phyloP scores from a whole-genome alignment of 352 stramenopile species.

The Pythium plurisporium region DNA sequence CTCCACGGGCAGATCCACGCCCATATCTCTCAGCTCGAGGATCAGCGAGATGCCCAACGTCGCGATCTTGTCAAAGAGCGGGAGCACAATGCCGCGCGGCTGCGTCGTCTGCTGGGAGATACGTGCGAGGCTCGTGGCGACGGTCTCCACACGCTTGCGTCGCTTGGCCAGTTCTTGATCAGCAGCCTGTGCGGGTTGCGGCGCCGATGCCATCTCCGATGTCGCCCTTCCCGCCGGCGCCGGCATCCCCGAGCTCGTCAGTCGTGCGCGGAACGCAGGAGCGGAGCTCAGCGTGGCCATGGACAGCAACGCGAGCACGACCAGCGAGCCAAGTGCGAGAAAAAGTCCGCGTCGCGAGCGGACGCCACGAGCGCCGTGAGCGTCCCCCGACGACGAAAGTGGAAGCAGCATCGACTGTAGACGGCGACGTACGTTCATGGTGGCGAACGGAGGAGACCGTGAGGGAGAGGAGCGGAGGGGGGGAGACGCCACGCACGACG shows the following conservation, averaged over 20 bases:
- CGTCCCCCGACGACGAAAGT: neutral
- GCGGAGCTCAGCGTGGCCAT: slow-evolving; percentile 1
- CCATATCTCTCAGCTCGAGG: slow-evolving; percentile 42
- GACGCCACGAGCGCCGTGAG: neutral
- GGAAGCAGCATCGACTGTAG: slow-evolving; percentile 7
- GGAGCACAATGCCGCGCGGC: slow-evolving; percentile 52
- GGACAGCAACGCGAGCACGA: slow-evolving; percentile 10
- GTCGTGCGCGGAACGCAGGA: neutral
- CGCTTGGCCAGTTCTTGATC: neutral
- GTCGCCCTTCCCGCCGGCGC: neutral
- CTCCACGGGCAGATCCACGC: slow-evolving; percentile 57
- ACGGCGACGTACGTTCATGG: neutral
- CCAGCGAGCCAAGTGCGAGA: slow-evolving; percentile 9
- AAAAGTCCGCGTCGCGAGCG: slow-evolving; percentile 4
- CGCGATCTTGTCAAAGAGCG: slow-evolving; percentile 61
- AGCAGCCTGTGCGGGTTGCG: neutral
- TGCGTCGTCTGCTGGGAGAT: slow-evolving; percentile 25
- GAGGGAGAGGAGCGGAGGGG: neutral
- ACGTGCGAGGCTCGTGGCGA: slow-evolving; percentile 7
- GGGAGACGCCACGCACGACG: too few relatives aligned
- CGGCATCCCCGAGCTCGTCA: neutral
- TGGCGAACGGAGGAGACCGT: neutral
- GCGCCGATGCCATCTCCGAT: neutral
- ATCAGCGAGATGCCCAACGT: slow-evolving; percentile 55
- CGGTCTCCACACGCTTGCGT: neutral